Evolutionary conservation across 75 land plant species (phyloP).

Genomic region (Isoetes taiwanensis): DNA sequence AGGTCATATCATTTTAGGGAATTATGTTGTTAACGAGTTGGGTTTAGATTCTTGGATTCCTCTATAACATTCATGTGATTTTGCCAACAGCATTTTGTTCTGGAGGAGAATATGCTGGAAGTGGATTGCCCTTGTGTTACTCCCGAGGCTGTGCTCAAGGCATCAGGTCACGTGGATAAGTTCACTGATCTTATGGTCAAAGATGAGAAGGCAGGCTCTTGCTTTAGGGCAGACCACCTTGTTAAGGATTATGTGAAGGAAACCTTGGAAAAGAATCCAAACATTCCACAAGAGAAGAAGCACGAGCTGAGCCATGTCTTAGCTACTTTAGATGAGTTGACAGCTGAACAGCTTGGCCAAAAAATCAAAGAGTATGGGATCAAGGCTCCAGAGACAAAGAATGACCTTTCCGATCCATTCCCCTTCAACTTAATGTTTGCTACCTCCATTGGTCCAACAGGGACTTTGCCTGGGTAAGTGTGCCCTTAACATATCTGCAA

Average conservation of each 20-base stretch:
- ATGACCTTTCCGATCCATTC: slow-evolving; percentile 81
- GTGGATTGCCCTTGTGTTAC: slow-evolving; percentile 96
- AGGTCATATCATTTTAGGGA: background rate
- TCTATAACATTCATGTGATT: too few species aligned
- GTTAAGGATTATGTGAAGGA: slow-evolving; percentile 81
- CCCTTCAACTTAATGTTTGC: slow-evolving; percentile 95
- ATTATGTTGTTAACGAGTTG: too few species aligned
- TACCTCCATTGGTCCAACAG: slow-evolving; percentile 90
- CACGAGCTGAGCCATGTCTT: slow-evolving; percentile 58
- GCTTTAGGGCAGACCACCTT: slow-evolving; percentile 89
- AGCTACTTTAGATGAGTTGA: slow-evolving; percentile 75
- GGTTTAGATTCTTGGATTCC: too few species aligned
- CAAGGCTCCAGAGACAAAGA: slow-evolving; percentile 79
- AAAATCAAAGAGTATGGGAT: slow-evolving; percentile 87
- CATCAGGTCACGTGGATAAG: slow-evolving; percentile 97
- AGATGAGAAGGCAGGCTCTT: slow-evolving; percentile 75
- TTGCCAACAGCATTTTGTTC: slow-evolving; percentile 60
- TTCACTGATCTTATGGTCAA: slow-evolving; percentile 96
- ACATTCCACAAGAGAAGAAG: slow-evolving; percentile 43
- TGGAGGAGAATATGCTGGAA: slow-evolving; percentile 89
- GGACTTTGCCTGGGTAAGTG: slow-evolving; percentile 55
- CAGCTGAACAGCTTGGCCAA: slow-evolving; percentile 68
- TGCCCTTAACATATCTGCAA: background rate
- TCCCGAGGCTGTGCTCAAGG: slow-evolving; percentile 82
- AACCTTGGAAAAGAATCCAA: slow-evolving; percentile 61